Conservation (phyloP, 495 filamentous ascomycete species). For the Talaromyces wortmannii region DNA sequence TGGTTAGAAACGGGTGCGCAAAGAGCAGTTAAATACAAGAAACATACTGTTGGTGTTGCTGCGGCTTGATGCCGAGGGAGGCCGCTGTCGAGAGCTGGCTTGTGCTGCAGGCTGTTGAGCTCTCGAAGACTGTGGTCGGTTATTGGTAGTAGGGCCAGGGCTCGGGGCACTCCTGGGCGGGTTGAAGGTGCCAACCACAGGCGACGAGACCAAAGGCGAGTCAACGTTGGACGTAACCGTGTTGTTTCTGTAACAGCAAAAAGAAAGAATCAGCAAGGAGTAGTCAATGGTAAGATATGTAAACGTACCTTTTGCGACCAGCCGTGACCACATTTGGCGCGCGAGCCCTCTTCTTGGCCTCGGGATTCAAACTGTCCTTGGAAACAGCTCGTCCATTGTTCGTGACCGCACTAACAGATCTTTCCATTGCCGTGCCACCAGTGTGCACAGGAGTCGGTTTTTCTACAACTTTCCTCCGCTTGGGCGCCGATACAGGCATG, state of each 20-base stretch:
- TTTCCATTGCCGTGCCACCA: constrained; percentile 56
- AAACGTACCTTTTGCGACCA: constrained; percentile 64
- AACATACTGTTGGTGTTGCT: constrained; percentile 22
- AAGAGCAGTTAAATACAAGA: background rate
- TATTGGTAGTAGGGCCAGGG: constrained; percentile 23
- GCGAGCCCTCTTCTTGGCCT: constrained; percentile 62
- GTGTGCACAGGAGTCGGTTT: constrained; percentile 41
- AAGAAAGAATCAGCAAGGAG: constrained; percentile 1
- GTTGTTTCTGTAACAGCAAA: constrained; percentile 33
- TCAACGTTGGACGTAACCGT: constrained; percentile 42
- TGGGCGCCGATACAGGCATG: constrained; percentile 36
- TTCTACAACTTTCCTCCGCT: constrained; percentile 71
- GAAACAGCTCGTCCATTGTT: constrained; percentile 41
- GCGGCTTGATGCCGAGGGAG: constrained; percentile 49
- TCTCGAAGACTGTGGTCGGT: constrained; percentile 55
- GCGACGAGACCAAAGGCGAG: constrained; percentile 71
- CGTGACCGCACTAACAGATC: constrained; percentile 55
- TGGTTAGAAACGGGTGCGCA: constrained; percentile 2
- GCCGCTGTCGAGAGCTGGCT: constrained; percentile 56
- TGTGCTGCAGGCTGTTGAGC: constrained; percentile 35
- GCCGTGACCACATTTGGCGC: constrained; percentile 49
- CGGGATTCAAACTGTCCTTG: constrained; percentile 57
- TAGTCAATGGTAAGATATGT: background rate
- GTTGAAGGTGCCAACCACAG: constrained; percentile 56
- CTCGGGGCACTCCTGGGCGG: constrained; percentile 38